Base-by-base conservation (phyloP, 306 rosid genomes). In the Ziziphus jujuba region DNA sequence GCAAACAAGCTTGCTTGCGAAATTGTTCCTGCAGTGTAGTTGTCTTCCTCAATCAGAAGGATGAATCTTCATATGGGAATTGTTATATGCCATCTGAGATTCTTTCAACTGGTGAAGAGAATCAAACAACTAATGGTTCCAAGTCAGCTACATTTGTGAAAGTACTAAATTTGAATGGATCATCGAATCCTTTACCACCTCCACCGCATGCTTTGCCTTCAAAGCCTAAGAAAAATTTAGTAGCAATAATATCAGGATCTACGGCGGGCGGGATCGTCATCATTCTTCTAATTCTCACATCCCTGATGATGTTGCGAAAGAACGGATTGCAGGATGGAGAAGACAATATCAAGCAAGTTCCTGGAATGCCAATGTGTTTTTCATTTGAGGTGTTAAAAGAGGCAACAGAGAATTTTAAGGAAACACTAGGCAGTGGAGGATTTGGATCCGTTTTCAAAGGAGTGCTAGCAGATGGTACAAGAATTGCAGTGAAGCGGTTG, bases 391-490 rank as follows among this genome's bases (percentile, higher is more conserved):
- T 23, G 3, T 24, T 71, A 45, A 40, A 51, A 40, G 36, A 12
- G 11, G 61, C 61, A 22, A 53, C 38, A 20, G 57, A 43, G 31
- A 65, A 43, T 72, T 63, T 63, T 28, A 20, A 20, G 44, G 48
- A 62, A 28, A 5, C 59, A 9, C 69, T 20, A 8, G 63, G 69
- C 3, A 13, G 47, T 2, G 69, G 56, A 2, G 63, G 75, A n/a
- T 53, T 71, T 40, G 66, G 69, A 8, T 50, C 61, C 17, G 75
- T 70, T 2, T 70, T 21, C 19, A 61, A 51, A 70, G 75, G 74
- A 10, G 36, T 59, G 13, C 23, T 59, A 48, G 52, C 25, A 21
- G 61, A 70, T 6, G 68, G 34, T 36, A 61, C 68, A 23, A 61
- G 7, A 51, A 19, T 70, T 61, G 75, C 68, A 1, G 68, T 61